Conservation (phyloP, 768 basidiomycete species). For the Tylopilus sp. region DNA sequence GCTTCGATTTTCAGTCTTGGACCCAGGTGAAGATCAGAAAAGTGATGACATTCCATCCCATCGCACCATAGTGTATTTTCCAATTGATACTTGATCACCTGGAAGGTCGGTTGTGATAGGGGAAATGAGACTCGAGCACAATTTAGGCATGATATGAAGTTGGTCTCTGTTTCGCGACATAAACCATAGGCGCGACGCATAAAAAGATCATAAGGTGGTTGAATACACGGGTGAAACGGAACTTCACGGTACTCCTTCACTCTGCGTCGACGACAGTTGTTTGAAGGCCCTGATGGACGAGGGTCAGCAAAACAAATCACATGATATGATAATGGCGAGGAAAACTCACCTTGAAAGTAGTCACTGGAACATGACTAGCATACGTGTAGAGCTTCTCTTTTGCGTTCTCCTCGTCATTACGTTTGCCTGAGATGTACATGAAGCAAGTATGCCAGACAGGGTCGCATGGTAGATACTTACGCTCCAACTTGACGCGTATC, state of each 20-base stretch:
- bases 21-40: neutral
- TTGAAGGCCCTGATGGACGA: slow-evolving; percentile 66
- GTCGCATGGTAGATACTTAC: slow-evolving; percentile 43
- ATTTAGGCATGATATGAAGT: too few relatives aligned
- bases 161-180: slow-evolving; percentile 24
- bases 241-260: slow-evolving; percentile 37
- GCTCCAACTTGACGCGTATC: slow-evolving; percentile 90
- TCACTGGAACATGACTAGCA: slow-evolving; percentile 75
- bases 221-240: slow-evolving; percentile 16
- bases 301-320: slow-evolving; percentile 4
- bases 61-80: too few relatives aligned
- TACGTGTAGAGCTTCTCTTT: slow-evolving; percentile 98
- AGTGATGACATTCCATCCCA: too few relatives aligned
- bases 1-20: slow-evolving; percentile 10
- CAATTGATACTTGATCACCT: too few relatives aligned
- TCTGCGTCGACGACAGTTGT: slow-evolving; percentile 79
- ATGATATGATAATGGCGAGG: neutral
- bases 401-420: slow-evolving; percentile 98
- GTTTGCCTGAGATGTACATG: slow-evolving; percentile 62
- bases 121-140: too few relatives aligned
- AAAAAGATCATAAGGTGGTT: slow-evolving; percentile 13
- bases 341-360: slow-evolving; percentile 75
- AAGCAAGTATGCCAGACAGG: neutral
- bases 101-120: too few relatives aligned
- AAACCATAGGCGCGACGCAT: slow-evolving; percentile 29